Percentiles rank a stretch among this genome's conserved stretches.
These are phyloP conservation scores for Capniomyces stellatus DNA, from an alignment of 371 early-diverging fungal genomes.

Conservation along the genomic window DNA sequence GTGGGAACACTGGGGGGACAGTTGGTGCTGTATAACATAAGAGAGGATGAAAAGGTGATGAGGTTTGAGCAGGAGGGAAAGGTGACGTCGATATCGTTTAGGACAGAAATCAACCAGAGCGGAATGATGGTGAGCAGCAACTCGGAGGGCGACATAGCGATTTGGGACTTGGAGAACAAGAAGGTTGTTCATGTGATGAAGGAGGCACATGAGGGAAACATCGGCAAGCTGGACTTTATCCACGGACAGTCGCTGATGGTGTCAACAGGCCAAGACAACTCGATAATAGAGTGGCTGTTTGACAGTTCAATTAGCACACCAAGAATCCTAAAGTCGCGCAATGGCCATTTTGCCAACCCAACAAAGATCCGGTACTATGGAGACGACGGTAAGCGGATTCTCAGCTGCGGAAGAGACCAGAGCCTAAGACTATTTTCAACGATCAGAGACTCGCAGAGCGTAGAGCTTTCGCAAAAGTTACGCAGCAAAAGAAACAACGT, in stretches of 20 bases:
- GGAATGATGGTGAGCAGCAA: conserved; percentile 77
- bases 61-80: conserved; percentile 62
- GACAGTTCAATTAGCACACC: conserved; percentile 65
- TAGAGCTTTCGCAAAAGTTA: conserved; percentile 64
- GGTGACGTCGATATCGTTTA: conserved; percentile 76
- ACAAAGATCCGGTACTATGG: conserved; percentile 56
- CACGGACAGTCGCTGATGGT: conserved; percentile 66
- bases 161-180: conserved; percentile 80
- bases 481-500: not conserved
- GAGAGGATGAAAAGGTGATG: conserved; percentile 49
- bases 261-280: conserved; percentile 76
- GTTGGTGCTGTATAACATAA: conserved; percentile 65
- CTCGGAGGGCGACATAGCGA: conserved; percentile 66
- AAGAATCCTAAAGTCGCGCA: conserved; percentile 54
- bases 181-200: conserved; percentile 54
- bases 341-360: conserved; percentile 78
- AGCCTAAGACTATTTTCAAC: conserved; percentile 61
- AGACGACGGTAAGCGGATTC: conserved; percentile 40
- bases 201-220: conserved; percentile 59
- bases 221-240: conserved; percentile 60
- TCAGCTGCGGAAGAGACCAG: conserved; percentile 70
- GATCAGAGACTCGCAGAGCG: conserved; percentile 61
- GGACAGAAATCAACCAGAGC: conserved; percentile 51
- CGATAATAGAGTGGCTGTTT: conserved; percentile 91
- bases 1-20: conserved; percentile 76